Evolutionary conservation across 2,329 filamentous ascomycete species (phyloP).

Genomic region (Fusarium circinatum): DNA sequence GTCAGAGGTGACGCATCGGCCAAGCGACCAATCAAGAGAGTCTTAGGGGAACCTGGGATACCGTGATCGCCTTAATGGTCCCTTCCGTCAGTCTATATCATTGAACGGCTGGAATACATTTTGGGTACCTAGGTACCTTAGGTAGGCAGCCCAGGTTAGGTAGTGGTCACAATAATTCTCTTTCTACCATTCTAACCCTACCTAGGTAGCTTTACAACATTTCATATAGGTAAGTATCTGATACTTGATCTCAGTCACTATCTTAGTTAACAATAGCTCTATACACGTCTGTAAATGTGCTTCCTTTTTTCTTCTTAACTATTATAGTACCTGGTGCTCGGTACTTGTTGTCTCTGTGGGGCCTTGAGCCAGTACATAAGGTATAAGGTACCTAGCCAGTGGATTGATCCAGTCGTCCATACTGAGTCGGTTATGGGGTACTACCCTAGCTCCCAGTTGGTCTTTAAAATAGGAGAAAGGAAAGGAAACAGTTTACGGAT

Average conservation of each 20-base stretch:
- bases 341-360: background rate
- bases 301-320: background rate
- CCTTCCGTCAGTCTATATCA: background rate
- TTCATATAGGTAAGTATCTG: background rate
- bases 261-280: background rate
- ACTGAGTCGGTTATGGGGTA: background rate
- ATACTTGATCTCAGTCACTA: background rate
- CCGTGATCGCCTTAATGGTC: constrained; percentile 37
- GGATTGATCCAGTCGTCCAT: background rate
- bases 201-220: background rate
- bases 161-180: background rate
- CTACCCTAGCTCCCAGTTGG: background rate
- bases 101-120: background rate
- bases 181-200: background rate
- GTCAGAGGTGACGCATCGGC: constrained; percentile 45
- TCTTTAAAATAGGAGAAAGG: background rate
- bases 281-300: background rate
- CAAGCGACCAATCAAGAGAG: constrained; percentile 38
- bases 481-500: background rate
- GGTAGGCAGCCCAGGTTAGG: background rate
- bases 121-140: background rate
- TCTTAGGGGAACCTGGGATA: constrained; percentile 25
- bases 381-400: background rate
- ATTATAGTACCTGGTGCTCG: background rate
- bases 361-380: background rate